Base-by-base conservation (phyloP, 345 rosid species). In the Bruguiera gymnorhiza region DNA sequence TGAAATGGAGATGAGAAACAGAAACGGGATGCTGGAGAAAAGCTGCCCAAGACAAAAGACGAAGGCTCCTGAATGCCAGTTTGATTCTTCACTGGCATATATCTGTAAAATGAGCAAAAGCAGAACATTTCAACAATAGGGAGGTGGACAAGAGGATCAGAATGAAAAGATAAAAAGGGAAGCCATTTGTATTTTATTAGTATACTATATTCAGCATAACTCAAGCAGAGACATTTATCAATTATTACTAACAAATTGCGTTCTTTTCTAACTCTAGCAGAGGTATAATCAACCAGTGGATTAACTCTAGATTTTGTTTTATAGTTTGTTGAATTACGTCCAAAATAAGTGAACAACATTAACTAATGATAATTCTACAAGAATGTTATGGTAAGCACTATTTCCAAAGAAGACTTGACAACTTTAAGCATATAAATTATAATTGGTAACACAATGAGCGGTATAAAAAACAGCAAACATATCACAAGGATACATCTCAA, bases 1-100 rank as follows among this genome's bases (percentile, higher is more conserved):
- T 34, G 99, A 96, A 52, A 96, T 92, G 61, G 99, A 86, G 77
- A 96, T 84, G 76, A 96, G 98, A 76, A 96, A 92, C 77, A 92
- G 82, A 88, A 96, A 96, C 0, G 99, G 98, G 63, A 92, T 86
- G 92, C 99, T 89, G 67, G 98, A 89, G 53, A 96, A 83, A 63
- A 96, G 87, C 77, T 96, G 98, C 60, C 99, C 98, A 32, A 92
- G 82, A 70, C 90, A 65, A 82, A 92, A 96, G 73, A 89, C 97
- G 13, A 89, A 80, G 50, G 99, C 86, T 78, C 98, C 92, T 8
- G 99, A 90, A 84, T 96, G 99, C 81, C 79, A 81, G 77, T 92
- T 92, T 21, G 96, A 84, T 78, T 83, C 91, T 80, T 95, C 99
- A 69, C 94, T 78, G 37, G 87, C 83, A 82, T 83, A 92, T 73